phyloP scores from a whole-genome alignment of 768 basidiomycete genomes.

The Russula olivacea region DNA sequence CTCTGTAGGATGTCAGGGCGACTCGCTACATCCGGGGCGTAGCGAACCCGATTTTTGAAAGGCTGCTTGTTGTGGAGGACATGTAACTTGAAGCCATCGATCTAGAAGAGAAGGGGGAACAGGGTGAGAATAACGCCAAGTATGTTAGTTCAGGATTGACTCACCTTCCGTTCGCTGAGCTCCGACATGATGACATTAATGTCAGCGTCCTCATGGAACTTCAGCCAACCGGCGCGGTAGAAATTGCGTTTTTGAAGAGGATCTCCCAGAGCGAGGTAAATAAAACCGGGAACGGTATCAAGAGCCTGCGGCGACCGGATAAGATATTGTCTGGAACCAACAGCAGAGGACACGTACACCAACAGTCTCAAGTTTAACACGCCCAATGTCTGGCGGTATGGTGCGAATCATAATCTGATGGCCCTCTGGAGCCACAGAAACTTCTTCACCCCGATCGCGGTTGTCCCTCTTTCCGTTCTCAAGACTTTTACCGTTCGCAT shows the following conservation, averaged over 20 bases:
- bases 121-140: background rate
- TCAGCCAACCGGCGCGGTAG: constrained; percentile 92
- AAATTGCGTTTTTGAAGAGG: constrained; percentile 90
- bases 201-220: constrained; percentile 79
- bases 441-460: constrained; percentile 56
- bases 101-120: constrained; percentile 41
- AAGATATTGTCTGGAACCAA: constrained; percentile 17
- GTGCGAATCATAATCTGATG: constrained; percentile 94
- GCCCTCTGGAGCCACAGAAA: constrained; percentile 59
- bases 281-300: constrained; percentile 68
- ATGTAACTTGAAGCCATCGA: constrained; percentile 92
- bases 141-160: background rate
- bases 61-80: constrained; percentile 76
- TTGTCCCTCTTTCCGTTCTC: constrained; percentile 44
- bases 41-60: constrained; percentile 70
- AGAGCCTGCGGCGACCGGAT: constrained; percentile 51
- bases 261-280: constrained; percentile 87
- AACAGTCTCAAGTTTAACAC: constrained; percentile 86
- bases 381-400: constrained; percentile 88
- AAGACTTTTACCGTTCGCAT: constrained; percentile 51
- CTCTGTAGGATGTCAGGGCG: constrained; percentile 73
- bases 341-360: constrained; percentile 27
- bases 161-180: constrained; percentile 80
- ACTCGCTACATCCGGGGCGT: constrained; percentile 77
- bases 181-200: constrained; percentile 67